These are phyloP conservation scores for Calonectria leucothoes DNA, from an alignment of 2,329 filamentous ascomycete species.

Conservation along the genomic window DNA sequence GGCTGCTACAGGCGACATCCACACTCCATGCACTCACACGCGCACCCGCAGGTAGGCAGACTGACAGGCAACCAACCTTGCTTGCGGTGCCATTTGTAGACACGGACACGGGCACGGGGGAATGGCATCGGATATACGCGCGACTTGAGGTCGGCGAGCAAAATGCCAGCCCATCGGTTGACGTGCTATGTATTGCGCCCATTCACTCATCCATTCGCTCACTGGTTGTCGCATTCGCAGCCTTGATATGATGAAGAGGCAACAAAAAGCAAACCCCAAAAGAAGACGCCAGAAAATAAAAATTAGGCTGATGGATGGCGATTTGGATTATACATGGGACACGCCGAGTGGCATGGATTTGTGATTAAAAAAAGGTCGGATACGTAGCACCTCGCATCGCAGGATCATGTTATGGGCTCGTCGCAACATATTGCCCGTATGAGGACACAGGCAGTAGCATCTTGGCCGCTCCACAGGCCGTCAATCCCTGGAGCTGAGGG, in stretches of 20 bases:
- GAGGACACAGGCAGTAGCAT: not conserved
- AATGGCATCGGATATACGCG: slow-evolving; percentile 29
- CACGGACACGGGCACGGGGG: slow-evolving; percentile 23
- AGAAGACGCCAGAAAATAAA: not conserved
- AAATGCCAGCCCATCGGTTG: not conserved
- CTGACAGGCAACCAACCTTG: slow-evolving; percentile 16
- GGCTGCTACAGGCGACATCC: slow-evolving; percentile 4
- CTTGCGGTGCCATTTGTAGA: slow-evolving; percentile 16
- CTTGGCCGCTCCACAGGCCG: not conserved
- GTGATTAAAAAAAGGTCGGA: not conserved
- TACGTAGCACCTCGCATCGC: not conserved
- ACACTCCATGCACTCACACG: slow-evolving; percentile 3
- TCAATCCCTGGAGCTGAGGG: not conserved
- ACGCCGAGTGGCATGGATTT: not conserved
- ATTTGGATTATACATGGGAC: slow-evolving; percentile 8
- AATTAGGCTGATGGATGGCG: not conserved
- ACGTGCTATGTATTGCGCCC: not conserved
- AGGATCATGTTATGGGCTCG: not conserved
- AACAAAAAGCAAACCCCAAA: too few species aligned
- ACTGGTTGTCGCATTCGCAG: slow-evolving; percentile 8
- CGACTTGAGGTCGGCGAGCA: slow-evolving; percentile 17
- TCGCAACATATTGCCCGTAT: not conserved
- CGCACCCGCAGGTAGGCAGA: slow-evolving; percentile 21
- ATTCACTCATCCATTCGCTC: too few species aligned
- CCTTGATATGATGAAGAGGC: not conserved